Conservation (phyloP, 805 yeast genomes). For the Starmera amethionina region DNA sequence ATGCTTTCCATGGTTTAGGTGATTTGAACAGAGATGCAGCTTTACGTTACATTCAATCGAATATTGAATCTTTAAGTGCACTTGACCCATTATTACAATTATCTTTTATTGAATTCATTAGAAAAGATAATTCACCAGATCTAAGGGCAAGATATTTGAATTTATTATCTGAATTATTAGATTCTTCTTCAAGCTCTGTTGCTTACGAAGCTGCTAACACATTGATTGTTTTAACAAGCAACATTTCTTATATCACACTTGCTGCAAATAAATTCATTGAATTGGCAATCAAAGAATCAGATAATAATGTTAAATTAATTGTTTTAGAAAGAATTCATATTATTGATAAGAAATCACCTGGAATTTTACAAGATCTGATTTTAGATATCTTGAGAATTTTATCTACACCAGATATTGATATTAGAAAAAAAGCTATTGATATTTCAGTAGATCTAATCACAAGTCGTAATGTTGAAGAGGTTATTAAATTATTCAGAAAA, state of each 20-base stretch:
- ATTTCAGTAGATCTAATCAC: constrained; percentile 75
- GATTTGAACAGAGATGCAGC: constrained; percentile 81
- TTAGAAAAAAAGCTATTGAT: constrained; percentile 78
- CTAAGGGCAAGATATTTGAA: constrained; percentile 64
- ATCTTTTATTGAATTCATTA: constrained; percentile 84
- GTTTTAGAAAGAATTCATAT: constrained; percentile 80
- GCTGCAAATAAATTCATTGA: constrained; percentile 85
- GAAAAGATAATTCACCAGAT: constrained; percentile 62
- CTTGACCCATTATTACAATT: constrained; percentile 81
- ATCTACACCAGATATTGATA: constrained; percentile 84
- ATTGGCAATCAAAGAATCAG: constrained; percentile 86
- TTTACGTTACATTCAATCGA: constrained; percentile 68
- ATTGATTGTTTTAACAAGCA: constrained; percentile 48
- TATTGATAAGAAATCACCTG: constrained; percentile 65
- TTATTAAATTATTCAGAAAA: constrained; percentile 82
- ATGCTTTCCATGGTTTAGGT: constrained; percentile 84
- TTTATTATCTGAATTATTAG: constrained; percentile 64
- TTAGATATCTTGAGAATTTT: constrained; percentile 81
- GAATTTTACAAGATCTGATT: constrained; percentile 72
- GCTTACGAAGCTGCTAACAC: constrained; percentile 89
- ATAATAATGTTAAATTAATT: constrained; percentile 87
- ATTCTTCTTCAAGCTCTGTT: constrained; percentile 58
- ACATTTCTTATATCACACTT: constrained; percentile 56
- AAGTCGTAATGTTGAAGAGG: constrained; percentile 88
- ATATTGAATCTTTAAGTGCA: constrained; percentile 45